These are phyloP conservation scores for Ustilago lituana DNA, from an alignment of 1,284 basidiomycete genomes.

Conservation along the genomic window DNA sequence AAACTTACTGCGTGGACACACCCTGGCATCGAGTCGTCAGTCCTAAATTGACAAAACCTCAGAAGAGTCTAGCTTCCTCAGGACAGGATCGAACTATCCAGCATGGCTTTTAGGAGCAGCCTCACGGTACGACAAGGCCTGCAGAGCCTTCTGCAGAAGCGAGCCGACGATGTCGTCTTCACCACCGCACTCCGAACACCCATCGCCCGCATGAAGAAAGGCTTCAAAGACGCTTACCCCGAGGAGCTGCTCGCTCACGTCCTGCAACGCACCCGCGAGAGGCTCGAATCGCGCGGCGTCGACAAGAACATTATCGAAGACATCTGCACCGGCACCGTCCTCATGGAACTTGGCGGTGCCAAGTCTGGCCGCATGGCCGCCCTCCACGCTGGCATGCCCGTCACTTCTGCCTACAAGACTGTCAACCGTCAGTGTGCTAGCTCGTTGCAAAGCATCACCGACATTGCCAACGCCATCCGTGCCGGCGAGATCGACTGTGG, in stretches of 20 bases:
- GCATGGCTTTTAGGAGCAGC: conserved; percentile 53
- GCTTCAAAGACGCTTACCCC: conserved; percentile 65
- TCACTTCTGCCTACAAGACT: conserved; percentile 49
- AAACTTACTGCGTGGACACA: too few species aligned
- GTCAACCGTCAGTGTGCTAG: conserved; percentile 69
- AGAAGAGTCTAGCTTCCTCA: too few species aligned
- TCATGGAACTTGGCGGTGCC: conserved; percentile 68
- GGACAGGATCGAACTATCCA: conserved; percentile 1
- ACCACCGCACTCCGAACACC: conserved; percentile 68
- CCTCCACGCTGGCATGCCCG: conserved; percentile 65
- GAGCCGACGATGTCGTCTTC: conserved; percentile 63
- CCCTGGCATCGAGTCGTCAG: too few species aligned
- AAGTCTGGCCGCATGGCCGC: conserved; percentile 67
- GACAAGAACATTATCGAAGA: conserved; percentile 66
- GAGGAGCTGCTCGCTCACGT: conserved; percentile 67
- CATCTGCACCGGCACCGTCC: conserved; percentile 67
- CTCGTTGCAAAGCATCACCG: conserved; percentile 66
- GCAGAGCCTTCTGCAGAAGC: conserved; percentile 54
- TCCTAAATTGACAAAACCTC: too few species aligned
- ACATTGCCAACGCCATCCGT: conserved; percentile 67
- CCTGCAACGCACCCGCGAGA: conserved; percentile 58
- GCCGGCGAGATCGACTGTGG: conserved; percentile 60
- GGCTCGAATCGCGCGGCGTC: conserved; percentile 65
- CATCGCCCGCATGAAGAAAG: conserved; percentile 66
- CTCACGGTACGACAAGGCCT: conserved; percentile 41